These are phyloP conservation scores for Monotropa hypopitys DNA, from an alignment of 179 eudicot species.

Conservation along the genomic window DNA sequence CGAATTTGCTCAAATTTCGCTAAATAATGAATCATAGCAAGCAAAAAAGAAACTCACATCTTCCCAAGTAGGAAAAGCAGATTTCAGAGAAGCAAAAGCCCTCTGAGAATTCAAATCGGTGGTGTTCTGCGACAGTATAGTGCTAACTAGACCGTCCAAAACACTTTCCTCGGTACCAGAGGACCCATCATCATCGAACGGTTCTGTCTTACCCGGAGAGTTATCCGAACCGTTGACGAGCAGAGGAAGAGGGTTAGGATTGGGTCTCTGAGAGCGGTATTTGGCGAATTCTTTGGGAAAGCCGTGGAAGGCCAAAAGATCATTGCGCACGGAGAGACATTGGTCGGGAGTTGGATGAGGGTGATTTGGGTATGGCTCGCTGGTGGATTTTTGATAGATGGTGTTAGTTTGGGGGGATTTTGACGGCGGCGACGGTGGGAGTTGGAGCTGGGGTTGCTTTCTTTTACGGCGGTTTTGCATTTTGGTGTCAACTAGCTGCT, in stretches of 20 bases:
- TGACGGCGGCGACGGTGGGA: not conserved
- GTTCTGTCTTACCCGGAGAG: constrained; percentile 10
- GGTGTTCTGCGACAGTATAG: constrained; percentile 63
- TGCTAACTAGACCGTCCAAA: constrained; percentile 61
- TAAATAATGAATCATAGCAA: not conserved
- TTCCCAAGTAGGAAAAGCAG: constrained; percentile 69
- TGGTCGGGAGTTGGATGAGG: constrained; percentile 62
- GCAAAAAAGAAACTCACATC: constrained; percentile 26
- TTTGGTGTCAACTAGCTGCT: not conserved
- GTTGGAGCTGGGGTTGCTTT: constrained; percentile 8
- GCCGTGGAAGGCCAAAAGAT: constrained; percentile 53
- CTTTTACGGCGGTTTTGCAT: constrained; percentile 30
- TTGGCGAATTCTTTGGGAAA: constrained; percentile 63
- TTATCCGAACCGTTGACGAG: constrained; percentile 9
- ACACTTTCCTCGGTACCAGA: constrained; percentile 35
- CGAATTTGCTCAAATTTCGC: not conserved
- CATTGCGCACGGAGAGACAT: constrained; percentile 43
- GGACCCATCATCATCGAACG: not conserved
- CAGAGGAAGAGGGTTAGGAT: constrained; percentile 3
- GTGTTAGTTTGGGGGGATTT: not conserved
- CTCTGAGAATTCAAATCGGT: constrained; percentile 60
- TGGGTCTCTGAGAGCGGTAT: constrained; percentile 37
- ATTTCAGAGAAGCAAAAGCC: constrained; percentile 69
- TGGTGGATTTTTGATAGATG: not conserved
- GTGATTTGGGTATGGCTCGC: constrained; percentile 45